phyloP scores from a whole-genome alignment of 331 rosid genomes.

The Spiraea crenata region DNA sequence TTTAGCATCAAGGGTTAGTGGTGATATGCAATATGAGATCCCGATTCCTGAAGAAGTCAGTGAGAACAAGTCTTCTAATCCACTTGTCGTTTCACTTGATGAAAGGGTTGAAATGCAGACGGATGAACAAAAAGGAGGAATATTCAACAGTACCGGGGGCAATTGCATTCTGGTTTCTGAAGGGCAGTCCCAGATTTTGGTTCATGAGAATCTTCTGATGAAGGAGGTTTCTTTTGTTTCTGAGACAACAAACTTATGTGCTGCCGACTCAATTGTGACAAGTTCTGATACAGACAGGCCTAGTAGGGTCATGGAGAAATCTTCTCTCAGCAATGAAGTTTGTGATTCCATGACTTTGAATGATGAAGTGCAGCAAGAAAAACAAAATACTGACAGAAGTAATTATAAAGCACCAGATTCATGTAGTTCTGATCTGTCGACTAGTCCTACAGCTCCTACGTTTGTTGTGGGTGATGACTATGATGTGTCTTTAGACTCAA shows the following conservation, averaged over 20 bases:
- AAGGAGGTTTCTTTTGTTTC: conserved; percentile 19
- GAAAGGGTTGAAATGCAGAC: conserved; percentile 25
- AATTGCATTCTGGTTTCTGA: conserved; percentile 25
- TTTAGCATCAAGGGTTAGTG: conserved; percentile 20
- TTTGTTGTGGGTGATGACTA: conserved; percentile 22
- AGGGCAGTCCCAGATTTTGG: conserved; percentile 16
- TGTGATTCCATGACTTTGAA: conserved; percentile 25
- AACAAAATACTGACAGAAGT: conserved; percentile 36
- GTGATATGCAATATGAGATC: conserved; percentile 32
- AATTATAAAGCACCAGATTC: conserved; percentile 28
- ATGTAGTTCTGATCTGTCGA: conserved; percentile 33
- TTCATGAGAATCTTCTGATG: conserved; percentile 22
- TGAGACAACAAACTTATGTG: conserved; percentile 9
- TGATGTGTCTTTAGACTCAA: conserved; percentile 24
- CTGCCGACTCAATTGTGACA: conserved; percentile 4
- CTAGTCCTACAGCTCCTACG: conserved; percentile 34
- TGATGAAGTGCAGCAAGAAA: conserved; percentile 36
- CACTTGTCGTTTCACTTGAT: conserved; percentile 30
- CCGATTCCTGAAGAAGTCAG: conserved; percentile 26
- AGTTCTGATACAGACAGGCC: conserved; percentile 11
- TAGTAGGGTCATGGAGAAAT: conserved; percentile 14
- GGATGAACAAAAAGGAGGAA: conserved; percentile 25
- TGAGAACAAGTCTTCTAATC: conserved; percentile 26
- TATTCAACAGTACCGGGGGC: conserved; percentile 19
- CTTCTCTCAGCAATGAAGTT: conserved; percentile 18